These are phyloP conservation scores for Mucor ambiguus DNA, from an alignment of 371 early-diverging fungal species.

Conservation along the genomic window DNA sequence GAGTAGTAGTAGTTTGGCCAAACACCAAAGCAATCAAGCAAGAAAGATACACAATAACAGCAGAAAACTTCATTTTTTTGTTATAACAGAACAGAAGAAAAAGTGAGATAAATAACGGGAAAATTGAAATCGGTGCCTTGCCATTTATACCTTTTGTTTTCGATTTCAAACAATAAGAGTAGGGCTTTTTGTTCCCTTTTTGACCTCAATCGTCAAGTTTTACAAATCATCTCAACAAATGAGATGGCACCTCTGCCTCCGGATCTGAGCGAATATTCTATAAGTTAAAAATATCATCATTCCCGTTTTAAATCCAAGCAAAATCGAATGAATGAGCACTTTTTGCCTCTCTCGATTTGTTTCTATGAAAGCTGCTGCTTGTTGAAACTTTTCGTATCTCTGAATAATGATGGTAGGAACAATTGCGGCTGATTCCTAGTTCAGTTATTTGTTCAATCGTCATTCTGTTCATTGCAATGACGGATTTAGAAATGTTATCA, in stretches of 20 bases:
- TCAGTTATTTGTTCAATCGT: neutral
- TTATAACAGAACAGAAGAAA: constrained; percentile 22
- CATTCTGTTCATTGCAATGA: neutral
- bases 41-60: neutral
- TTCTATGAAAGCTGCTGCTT: neutral
- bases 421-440: neutral
- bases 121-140: neutral
- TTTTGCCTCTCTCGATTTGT: neutral
- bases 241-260: neutral
- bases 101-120: neutral
- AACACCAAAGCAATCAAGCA: neutral
- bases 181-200: neutral
- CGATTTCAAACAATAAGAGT: neutral
- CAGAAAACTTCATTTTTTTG: constrained; percentile 14
- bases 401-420: neutral
- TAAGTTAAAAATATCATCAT: neutral
- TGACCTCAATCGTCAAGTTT: neutral
- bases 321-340: neutral
- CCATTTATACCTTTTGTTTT: neutral
- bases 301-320: neutral
- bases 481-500: constrained; percentile 2
- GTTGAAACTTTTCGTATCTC: neutral
- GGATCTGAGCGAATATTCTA: neutral
- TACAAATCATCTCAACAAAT: neutral
- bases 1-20: constrained; percentile 7